Base-by-base conservation (phyloP, 495 filamentous ascomycete species). In the Penicillium lagena region DNA sequence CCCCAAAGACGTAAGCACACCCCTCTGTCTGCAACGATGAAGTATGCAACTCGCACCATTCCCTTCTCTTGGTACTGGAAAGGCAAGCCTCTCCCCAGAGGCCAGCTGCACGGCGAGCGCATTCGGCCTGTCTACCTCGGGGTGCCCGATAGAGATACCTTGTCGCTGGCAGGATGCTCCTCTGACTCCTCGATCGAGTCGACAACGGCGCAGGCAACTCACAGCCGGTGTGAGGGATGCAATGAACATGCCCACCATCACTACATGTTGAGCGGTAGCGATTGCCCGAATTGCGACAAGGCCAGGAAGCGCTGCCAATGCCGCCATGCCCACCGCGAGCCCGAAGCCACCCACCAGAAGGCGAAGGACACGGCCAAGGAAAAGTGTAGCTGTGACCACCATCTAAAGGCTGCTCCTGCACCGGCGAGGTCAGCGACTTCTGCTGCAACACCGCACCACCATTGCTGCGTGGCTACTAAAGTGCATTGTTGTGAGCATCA, bases 11-110 rank as follows among this genome's bases (percentile, higher is more conserved):
- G 3, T 12, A 34, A 9, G 32, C 10, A 39, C 39, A 7, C 49
- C 39, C 39, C 43, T 40, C 13, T 38, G 9, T 12, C 36, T 39
- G 33, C 4, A 35, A 34, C 13, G 30, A 47, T 47, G 44, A 51
- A 49, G 30, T 22, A 14, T 1, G 31, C 12, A 10, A 32, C 27
- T 35, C 38, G 17, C 29, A 30, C 41, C 11, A 46, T 57, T 14
- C 50, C 52, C 12, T 53, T 39, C 43, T 27, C 35, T 36, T 56
- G 54, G 51, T 60, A 56, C 45, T 60, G 51, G 55, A 30, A 46
- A 14, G 55, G 55, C 40, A 54, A 58, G 33, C 35, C 57, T 12
- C 41, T 58, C 29, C 51, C 45, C 17, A 39, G 36, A 47, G 51
- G 47, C n/a, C 30, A 44, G 4, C 17, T 14, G 12, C 38, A 39